A percentile compares a stretch with the other conserved stretches of the same genome.
Conservation (phyloP, 169 alveolate species). For the Eimeria necatrix region DNA sequence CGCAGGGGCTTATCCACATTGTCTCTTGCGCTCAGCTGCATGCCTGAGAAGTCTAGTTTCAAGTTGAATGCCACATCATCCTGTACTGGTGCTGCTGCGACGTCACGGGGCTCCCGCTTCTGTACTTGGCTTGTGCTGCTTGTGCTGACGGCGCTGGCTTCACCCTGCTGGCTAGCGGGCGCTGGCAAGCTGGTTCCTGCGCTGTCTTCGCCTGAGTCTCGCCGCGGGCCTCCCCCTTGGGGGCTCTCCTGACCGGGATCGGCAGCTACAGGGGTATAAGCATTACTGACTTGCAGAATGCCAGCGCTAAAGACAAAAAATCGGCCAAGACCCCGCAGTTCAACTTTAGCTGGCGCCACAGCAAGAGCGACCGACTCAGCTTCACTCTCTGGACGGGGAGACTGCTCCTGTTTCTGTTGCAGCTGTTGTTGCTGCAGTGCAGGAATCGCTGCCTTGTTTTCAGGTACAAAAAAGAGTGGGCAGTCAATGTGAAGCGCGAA, state of each 20-base stretch:
- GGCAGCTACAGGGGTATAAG: constrained; percentile 69
- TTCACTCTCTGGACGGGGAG: constrained; percentile 46
- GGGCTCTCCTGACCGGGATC: background rate
- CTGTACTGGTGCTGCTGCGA: background rate
- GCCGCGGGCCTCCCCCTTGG: too few species aligned
- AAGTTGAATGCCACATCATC: constrained; percentile 21
- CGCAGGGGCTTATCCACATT: background rate
- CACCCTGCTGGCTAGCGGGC: background rate
- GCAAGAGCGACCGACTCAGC: constrained; percentile 68
- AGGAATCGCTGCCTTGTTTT: constrained; percentile 85
- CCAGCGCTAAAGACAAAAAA: constrained; percentile 85
- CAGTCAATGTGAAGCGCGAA: constrained; percentile 85
- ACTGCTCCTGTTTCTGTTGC: background rate
- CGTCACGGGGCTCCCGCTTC: background rate
- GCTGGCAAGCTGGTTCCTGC: background rate
- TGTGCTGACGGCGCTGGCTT: background rate
- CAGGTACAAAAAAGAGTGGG: constrained; percentile 85
- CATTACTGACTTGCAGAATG: constrained; percentile 83
- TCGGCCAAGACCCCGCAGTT: constrained; percentile 84
- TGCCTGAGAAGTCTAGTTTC: constrained; percentile 54
- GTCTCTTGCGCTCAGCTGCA: constrained; percentile 46
- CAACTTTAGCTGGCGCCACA: constrained; percentile 78
- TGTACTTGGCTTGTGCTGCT: background rate
- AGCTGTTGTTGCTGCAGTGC: constrained; percentile 49
- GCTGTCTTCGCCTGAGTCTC: background rate